Evolutionary conservation across 176 grass and related monocot species (phyloP), one percentile per base, ranked within the genome.

Genomic region (Aechmea fasciata): DNA sequence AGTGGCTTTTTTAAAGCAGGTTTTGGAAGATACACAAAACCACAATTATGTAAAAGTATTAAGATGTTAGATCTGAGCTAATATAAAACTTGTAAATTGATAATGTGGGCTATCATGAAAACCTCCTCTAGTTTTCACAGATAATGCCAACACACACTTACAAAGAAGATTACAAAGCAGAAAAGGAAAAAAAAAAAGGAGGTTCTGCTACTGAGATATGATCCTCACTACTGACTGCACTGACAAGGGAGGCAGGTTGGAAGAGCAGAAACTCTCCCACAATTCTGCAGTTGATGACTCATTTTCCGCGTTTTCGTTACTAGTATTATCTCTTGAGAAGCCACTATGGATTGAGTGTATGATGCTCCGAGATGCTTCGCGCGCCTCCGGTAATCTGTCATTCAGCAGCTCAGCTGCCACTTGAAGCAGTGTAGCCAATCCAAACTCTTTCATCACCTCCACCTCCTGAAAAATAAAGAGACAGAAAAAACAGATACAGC

Each of bases 321-420:
- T 79, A 4, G 66, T 66, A 1, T 52, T 69, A 13, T 76, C 81
- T 47, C n/a, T 80, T 69, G 49, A 73, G 70, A 99, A 94, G 6
- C 74, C 87, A 47, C 52, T 48, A 68, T 93, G 76, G 23, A 85
- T 57, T 6, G 84, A 85, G 52, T 69, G 69, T 20, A 99, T 85
- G 10, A 99, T 66, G 72, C 71, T 65, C 54, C 95, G 65, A 50
- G 90, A 89, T 26, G 95, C 95, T 75, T 99, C 90, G 3, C 90
- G 67, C 47, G 95, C 95, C 72, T 93, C 95, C 28, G 95, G 95
- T 64, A 99, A 79, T 75, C 87, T 75, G 79, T 99, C 95, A 72
- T 81, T 99, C 13, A 99, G 89, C 55, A 83, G 82, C 69, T 90
- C 89, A 0, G 82, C 85, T 28, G 84, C 85, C 49, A 88, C 73